Conservation (phyloP, 805 yeast species). For the Tetrapisispora nanseiensis region DNA sequence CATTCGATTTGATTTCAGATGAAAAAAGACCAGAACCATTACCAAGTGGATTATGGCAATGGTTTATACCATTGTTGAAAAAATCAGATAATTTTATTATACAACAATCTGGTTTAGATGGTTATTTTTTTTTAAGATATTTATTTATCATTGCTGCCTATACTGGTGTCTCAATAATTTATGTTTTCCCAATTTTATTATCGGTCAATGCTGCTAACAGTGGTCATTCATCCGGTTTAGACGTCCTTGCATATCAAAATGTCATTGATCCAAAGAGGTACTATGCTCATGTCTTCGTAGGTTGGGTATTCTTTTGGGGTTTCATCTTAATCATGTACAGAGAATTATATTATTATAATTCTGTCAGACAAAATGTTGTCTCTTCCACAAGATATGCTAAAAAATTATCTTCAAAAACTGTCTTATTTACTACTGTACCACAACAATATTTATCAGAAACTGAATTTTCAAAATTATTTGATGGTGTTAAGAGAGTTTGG, state of each 20-base stretch:
- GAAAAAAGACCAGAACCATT: constrained; percentile 66
- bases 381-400: constrained; percentile 75
- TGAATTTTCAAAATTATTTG: constrained; percentile 64
- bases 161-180: constrained; percentile 44
- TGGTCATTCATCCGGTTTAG: constrained; percentile 53
- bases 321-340: constrained; percentile 69
- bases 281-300: constrained; percentile 76
- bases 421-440: constrained; percentile 78
- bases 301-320: constrained; percentile 69
- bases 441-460: constrained; percentile 59
- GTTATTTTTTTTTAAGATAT: constrained; percentile 81
- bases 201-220: constrained; percentile 76
- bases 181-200: constrained; percentile 59
- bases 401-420: constrained; percentile 67
- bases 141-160: constrained; percentile 45
- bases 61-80: constrained; percentile 56
- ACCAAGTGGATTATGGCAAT: constrained; percentile 54
- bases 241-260: constrained; percentile 70
- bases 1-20: constrained; percentile 47
- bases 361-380: constrained; percentile 66
- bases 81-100: constrained; percentile 69
- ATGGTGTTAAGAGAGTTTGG: constrained; percentile 76
- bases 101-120: constrained; percentile 88
- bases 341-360: constrained; percentile 68
- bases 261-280: constrained; percentile 51